Evolutionary conservation across 192 early-diverging fungal genomes (phyloP).

Genomic region (Umbelopsis sp.): DNA sequence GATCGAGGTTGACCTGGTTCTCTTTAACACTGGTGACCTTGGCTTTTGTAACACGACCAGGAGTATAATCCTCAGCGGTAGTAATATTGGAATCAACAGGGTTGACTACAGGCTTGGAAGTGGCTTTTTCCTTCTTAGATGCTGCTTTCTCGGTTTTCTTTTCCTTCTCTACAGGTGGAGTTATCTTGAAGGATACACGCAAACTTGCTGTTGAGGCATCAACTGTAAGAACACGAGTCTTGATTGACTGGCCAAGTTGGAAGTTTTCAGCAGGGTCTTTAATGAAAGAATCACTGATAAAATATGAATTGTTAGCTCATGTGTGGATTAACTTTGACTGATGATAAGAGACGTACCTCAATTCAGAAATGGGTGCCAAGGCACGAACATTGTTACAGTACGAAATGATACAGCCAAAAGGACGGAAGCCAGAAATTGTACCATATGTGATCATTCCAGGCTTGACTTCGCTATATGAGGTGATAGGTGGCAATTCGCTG

Average conservation of each 20-base stretch:
- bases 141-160: constrained; percentile 17
- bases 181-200: constrained; percentile 74
- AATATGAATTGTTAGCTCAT: too few relatives aligned
- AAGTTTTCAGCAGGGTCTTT: constrained; percentile 66
- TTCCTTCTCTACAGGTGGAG: constrained; percentile 20
- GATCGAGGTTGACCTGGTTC: constrained; percentile 59
- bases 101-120: constrained; percentile 30
- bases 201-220: constrained; percentile 61
- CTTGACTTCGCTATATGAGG: constrained; percentile 57
- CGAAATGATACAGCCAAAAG: constrained; percentile 69
- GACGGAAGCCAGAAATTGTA: constrained; percentile 60
- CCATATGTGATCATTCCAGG: constrained; percentile 67
- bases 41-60: constrained; percentile 47
- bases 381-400: constrained; percentile 81
- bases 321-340: too few relatives aligned
- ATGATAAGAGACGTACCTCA: constrained; percentile 23
- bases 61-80: constrained; percentile 51
- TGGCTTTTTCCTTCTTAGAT: constrained; percentile 1
- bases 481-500: constrained; percentile 67
- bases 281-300: constrained; percentile 20
- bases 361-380: constrained; percentile 73
- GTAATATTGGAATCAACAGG: constrained; percentile 47
- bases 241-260: constrained; percentile 71
- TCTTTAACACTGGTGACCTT: constrained; percentile 51
- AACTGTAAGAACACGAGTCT: constrained; percentile 71